Base-by-base conservation (phyloP, 2,329 filamentous ascomycete genomes). In the Chalaropsis ovoidea region DNA sequence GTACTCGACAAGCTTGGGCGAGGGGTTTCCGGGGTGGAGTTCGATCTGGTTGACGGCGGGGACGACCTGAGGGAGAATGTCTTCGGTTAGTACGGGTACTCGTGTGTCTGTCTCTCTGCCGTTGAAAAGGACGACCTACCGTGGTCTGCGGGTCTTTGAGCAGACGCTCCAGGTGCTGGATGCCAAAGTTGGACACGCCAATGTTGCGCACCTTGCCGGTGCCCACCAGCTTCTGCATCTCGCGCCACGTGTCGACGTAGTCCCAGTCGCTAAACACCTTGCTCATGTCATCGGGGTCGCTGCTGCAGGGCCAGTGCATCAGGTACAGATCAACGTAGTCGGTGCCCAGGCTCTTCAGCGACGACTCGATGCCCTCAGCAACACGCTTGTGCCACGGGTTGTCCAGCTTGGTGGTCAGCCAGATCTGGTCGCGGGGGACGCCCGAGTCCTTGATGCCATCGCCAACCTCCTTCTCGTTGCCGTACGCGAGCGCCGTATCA, bases 181-280 rank as follows among this genome's bases (percentile, higher is more conserved):
- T 89, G 69, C 81, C 87, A 74, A 95, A 94, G 81, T 95, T 95
- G 75, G 88, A 90, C 66, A 94, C 87, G 71, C 89, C 89, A 73
- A 93, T 90, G 78, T 89, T 90, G 76, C 81, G 82, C 63, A 88
- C 88, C 76, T 90, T 89, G 74, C 86, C 86, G 56, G 82, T 84
- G 11, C 76, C 82, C 27, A 84, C 77, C 60, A 90, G 78, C 79
- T 87, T 87, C 76, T 88, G 84, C 80, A 89, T 79, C 77, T 86
- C 85, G 68, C 80, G 77, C 83, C 82, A 95, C 31, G 90, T 94
- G 76, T 94, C 85, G 71, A 88, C 80, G 75, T 89, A 93, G 77
- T 90, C 82, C 89, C 89, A 93, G 77, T 90, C 88, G 41, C 83
- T 79, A 69, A 85, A 82, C 73, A 87, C 83, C 79, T 89, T 88